These are phyloP conservation scores for Annulohypoxylon maeteangense DNA, from an alignment of 495 filamentous ascomycete genomes.

Conservation along the genomic window DNA sequence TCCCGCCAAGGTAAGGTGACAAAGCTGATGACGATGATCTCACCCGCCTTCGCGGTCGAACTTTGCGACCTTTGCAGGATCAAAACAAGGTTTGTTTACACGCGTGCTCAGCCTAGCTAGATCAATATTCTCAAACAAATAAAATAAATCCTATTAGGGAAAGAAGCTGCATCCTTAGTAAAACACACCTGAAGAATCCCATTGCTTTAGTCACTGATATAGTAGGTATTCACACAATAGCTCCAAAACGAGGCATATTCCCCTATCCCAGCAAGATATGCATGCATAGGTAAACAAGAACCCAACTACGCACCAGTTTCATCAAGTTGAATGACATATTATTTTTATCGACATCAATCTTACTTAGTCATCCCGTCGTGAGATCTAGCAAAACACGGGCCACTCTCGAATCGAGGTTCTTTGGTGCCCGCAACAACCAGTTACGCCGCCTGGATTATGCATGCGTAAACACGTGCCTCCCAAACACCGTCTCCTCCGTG, in stretches of 20 bases:
- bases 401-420: constrained; percentile 8
- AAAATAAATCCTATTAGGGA: background rate
- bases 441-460: constrained; percentile 30
- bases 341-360: constrained; percentile 34
- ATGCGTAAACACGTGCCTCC: constrained; percentile 11
- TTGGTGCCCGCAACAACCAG: constrained; percentile 5
- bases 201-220: background rate
- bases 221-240: too few relatives aligned
- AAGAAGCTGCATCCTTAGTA: background rate
- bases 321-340: constrained; percentile 18
- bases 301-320: background rate
- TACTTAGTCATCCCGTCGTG: constrained; percentile 24
- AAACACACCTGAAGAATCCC: background rate
- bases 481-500: constrained; percentile 20
- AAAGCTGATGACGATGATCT: background rate
- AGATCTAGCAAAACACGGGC: constrained; percentile 23
- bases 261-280: background rate
- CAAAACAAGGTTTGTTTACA: background rate
- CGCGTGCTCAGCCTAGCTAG: background rate
- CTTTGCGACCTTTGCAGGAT: background rate
- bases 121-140: background rate
- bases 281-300: background rate
- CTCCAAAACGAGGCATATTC: too few relatives aligned
- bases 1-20: background rate
- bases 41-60: background rate